Base-by-base conservation (phyloP, 306 rosid species). In the Trifolium dubium region DNA sequence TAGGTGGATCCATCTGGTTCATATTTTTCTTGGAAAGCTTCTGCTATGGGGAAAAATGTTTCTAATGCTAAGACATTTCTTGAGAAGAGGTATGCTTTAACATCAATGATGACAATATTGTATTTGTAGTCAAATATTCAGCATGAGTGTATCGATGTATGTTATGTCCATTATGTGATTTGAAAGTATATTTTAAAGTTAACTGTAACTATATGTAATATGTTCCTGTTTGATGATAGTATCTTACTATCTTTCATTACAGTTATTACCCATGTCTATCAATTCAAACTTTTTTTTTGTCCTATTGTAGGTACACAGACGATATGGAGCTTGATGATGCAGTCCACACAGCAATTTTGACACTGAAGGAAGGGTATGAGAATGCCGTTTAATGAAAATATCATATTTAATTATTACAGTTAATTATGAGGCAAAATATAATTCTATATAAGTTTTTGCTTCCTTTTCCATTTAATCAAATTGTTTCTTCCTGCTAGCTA, bases 321-420 rank as follows among this genome's bases (percentile, higher is more conserved):
- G 97, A 92, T 56, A 95, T 95, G 96, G 99, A 95, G 81, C 92
- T 95, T 34, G 98, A 95, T 73, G 99, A 95, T 85, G 99, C 97
- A 61, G 96, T 90, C 56, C 99, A 95, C 82, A 92, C 92, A 1
- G 99, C 99, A 50, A 88, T 95, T 74, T 83, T 95, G 89, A 95
- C 96, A n/a, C 83, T 95, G 80, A 94, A 94, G 86, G 99, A 95
- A 80, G 98, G 98, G 98, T 92, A 92, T 69, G 88, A 31, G 49
- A 69, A 67, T 65, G 47, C 58, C 30, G 14, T 79, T 71, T 65
- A 2, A 35, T 78, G 64, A 67, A 70, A 50, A 71, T 49, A 62
- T 35, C 29, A 75, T 71, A 11, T 65, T 71, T 65, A 59, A 51
- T 41, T 72, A 14, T 51, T 44, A 62, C 67, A 31, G 14, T 58